Conservation (phyloP, 139 green algal species). For the Diplosphaera chodatii region DNA sequence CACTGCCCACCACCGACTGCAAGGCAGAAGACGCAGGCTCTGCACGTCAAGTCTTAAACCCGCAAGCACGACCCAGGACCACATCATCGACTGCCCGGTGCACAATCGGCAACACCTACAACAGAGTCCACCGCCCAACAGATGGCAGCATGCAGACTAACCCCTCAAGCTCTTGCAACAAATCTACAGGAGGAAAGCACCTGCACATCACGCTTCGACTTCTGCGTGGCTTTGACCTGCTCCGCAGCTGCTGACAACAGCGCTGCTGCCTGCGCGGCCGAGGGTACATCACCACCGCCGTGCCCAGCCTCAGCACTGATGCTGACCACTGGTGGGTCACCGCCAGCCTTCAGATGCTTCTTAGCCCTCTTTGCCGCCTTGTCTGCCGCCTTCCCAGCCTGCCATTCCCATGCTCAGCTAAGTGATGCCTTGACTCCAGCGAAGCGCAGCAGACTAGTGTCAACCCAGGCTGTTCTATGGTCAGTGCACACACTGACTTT, state of each 20-base stretch:
- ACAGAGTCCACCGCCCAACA: too few species aligned
- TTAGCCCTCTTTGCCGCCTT: conserved; percentile 19
- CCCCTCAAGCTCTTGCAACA: too few species aligned
- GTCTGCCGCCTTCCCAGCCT: not conserved
- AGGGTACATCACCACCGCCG: not conserved
- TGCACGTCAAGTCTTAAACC: not conserved
- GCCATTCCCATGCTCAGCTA: too few species aligned
- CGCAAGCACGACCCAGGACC: too few species aligned
- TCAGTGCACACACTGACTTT: too few species aligned
- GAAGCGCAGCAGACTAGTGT: too few species aligned
- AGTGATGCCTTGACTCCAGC: too few species aligned
- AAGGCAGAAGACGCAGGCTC: not conserved
- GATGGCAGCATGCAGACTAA: too few species aligned
- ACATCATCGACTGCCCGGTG: too few species aligned
- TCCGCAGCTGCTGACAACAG: not conserved
- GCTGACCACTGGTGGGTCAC: not conserved
- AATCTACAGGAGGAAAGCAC: not conserved
- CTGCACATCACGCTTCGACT: not conserved
- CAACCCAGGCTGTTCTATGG: too few species aligned
- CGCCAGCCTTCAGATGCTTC: conserved; percentile 1
- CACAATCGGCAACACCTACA: too few species aligned
- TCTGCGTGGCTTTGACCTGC: not conserved
- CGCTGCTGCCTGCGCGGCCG: not conserved
- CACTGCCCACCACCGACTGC: conserved; percentile 2
- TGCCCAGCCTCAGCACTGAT: not conserved